phyloP scores from a whole-genome alignment of 768 basidiomycete genomes.

The Tubosaeta sp. region DNA sequence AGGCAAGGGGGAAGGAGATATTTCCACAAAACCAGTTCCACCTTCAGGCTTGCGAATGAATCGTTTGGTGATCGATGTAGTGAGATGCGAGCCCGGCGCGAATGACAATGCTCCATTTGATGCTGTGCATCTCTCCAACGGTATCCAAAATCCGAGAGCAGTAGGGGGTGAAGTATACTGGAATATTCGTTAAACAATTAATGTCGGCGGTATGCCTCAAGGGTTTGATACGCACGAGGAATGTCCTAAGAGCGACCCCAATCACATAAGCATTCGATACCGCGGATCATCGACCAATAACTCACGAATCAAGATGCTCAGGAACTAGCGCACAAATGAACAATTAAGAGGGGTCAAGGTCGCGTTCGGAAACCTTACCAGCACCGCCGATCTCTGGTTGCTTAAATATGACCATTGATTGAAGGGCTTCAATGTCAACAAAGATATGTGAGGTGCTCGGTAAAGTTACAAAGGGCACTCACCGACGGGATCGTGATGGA shows the following conservation, averaged over 20 bases:
- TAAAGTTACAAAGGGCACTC: constrained; percentile 17
- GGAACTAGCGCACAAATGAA: constrained; percentile 50
- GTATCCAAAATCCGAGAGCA: constrained; percentile 96
- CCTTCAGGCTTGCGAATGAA: constrained; percentile 73
- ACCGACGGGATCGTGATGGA: constrained; percentile 85
- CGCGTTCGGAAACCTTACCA: constrained; percentile 43
- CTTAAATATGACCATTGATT: constrained; percentile 96
- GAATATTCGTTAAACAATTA: constrained; percentile 9
- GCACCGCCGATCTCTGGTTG: constrained; percentile 90
- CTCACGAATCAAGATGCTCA: constrained; percentile 92
- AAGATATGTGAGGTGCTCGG: neutral
- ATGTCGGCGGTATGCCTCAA: neutral
- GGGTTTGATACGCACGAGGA: constrained; percentile 49
- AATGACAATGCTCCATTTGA: constrained; percentile 85
- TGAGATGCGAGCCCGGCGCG: constrained; percentile 85
- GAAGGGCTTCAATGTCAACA: constrained; percentile 51
- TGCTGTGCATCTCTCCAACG: constrained; percentile 82
- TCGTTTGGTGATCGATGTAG: constrained; percentile 69
- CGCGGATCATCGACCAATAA: constrained; percentile 6
- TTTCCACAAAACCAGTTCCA: constrained; percentile 81
- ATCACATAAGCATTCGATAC: neutral
- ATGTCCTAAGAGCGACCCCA: constrained; percentile 46
- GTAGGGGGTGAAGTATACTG: constrained; percentile 90
- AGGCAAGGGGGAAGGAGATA: constrained; percentile 35
- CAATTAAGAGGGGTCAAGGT: neutral